Evolutionary conservation across 768 basidiomycete species (phyloP), one percentile per base, ranked within the genome.

Genomic region (Boletellus ananas): DNA sequence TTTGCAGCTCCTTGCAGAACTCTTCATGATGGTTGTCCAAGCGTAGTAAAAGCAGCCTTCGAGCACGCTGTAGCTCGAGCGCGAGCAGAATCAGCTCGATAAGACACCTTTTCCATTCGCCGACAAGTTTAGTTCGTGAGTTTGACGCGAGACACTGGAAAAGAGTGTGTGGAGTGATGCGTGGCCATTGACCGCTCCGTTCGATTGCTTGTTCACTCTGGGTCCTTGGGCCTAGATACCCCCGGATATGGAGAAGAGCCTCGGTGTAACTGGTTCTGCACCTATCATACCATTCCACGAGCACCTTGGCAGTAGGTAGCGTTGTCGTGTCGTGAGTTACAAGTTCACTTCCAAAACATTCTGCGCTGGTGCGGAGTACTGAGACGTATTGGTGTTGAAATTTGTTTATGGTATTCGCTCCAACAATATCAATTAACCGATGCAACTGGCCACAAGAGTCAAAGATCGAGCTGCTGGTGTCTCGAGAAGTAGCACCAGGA

Each of bases 111-210:
- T n/a, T n/a, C n/a, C n/a, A n/a, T n/a, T n/a, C n/a, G n/a, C n/a
- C n/a, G n/a, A n/a, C n/a, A n/a, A n/a, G n/a, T n/a, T n/a, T n/a
- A n/a, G n/a, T n/a, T n/a, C n/a, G n/a, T n/a, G n/a, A n/a, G n/a
- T n/a, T n/a, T n/a, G n/a, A n/a, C n/a, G n/a, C n/a, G n/a, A n/a
- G n/a, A n/a, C n/a, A n/a, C n/a, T n/a, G 37, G 20, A 75, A 58
- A 21, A 75, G 57, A 12, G 58, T 47, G 37, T 59, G 57, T 8
- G 54, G 25, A 16, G 69, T 68, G 12, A 70, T 45, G 16, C 64
- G 60, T 7, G 74, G 74, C 72, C 73, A 74, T 45, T 68, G 55
- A n/a, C 64, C 64, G 4, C 57, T 37, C 8, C 23, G 27, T 10
- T 36, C 11, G 3, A 60, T 9, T 2, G 56, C 49, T 2, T 36